A percentile compares a stretch with the other conserved stretches of the same genome.
phyloP scores from a whole-genome alignment of 305 asterid species.

The Withania somnifera region DNA sequence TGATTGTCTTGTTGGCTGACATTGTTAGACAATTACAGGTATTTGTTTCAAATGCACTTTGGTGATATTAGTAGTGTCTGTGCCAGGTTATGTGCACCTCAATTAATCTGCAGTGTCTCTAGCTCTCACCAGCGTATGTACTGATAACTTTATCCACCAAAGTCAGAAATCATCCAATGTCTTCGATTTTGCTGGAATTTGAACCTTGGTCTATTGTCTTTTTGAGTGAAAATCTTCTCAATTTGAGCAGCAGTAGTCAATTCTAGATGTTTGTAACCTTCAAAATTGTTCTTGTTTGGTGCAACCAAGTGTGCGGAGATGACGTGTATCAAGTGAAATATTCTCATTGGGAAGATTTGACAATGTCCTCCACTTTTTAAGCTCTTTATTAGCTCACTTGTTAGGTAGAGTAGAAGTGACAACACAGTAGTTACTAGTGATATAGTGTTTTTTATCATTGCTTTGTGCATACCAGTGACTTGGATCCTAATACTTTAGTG shows the following conservation, averaged over 20 bases:
- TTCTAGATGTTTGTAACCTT: not conserved
- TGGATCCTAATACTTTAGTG: not conserved
- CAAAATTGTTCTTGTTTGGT: not conserved
- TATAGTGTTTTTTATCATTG: not conserved
- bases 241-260: not conserved
- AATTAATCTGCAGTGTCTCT: not conserved
- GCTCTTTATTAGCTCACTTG: not conserved
- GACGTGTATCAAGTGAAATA: not conserved
- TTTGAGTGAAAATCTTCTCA: not conserved
- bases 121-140: too few species aligned
- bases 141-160: not conserved
- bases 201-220: not conserved
- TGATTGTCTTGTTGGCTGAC: too few species aligned
- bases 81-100: not conserved
- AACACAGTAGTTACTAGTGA: not conserved
- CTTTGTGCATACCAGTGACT: not conserved
- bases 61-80: not conserved
- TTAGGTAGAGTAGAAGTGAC: constrained; percentile 6
- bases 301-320: not conserved
- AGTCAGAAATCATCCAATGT: not conserved
- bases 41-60: not conserved
- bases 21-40: not conserved
- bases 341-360: not conserved
- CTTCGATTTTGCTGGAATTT: not conserved
- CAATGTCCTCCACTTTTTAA: not conserved